Conservation (phyloP, 768 basidiomycete genomes). For the Boletales sp. region DNA sequence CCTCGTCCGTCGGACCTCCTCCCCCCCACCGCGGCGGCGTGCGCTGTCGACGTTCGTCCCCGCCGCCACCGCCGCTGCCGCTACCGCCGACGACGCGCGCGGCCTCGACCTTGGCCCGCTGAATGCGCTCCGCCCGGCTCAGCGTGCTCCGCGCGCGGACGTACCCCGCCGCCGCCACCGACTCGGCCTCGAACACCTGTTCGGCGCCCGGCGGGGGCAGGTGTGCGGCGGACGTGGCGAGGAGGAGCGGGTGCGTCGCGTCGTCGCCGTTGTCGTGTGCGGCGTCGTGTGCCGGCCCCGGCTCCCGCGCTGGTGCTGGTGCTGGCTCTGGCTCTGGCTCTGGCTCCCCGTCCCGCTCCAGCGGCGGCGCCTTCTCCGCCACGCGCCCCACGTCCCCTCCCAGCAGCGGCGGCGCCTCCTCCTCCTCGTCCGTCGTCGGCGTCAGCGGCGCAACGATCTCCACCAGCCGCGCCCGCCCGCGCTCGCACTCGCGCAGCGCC, state of each 20-base stretch:
- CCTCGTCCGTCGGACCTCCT: no score
- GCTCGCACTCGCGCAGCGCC: conserved; percentile 78
- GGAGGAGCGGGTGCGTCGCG: conserved; percentile 51
- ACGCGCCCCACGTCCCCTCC: no score
- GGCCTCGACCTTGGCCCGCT: no score
- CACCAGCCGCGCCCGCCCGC: conserved; percentile 63
- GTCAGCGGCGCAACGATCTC: conserved; percentile 50
- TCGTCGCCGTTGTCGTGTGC: conserved; percentile 21
- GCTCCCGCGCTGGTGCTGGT: neutral
- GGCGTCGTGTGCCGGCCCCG: no score
- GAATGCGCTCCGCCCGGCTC: no score
- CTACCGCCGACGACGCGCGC: no score
- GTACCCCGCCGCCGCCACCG: conserved; percentile 19
- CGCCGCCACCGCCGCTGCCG: no score
- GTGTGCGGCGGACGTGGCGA: conserved; percentile 35
- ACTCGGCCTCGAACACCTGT: conserved; percentile 79
- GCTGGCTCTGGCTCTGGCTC: neutral
- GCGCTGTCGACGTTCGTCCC: no score
- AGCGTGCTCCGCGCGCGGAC: conserved; percentile 61
- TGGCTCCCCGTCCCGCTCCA: no score
- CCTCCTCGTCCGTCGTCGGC: conserved; percentile 39
- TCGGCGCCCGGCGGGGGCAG: conserved; percentile 63
- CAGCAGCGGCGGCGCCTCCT: conserved; percentile 35
- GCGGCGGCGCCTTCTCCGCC: no score
- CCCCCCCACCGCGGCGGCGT: no score